These are phyloP conservation scores for Picochlorum sp. DNA, from an alignment of 139 green algal genomes.

Conservation along the genomic window DNA sequence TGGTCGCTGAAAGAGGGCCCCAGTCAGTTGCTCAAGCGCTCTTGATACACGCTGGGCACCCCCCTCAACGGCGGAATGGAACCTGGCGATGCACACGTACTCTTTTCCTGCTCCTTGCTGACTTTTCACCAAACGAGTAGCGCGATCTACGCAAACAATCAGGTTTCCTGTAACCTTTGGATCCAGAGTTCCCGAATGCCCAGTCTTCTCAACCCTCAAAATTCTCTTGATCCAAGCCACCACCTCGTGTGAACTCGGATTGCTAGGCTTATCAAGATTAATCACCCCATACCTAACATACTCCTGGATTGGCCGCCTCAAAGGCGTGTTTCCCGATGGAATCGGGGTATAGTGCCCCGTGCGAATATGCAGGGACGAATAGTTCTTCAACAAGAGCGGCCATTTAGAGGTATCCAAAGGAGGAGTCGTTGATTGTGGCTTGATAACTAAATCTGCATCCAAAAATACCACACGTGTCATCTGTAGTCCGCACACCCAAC, in stretches of 20 bases:
- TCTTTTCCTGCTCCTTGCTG: conserved; percentile 98
- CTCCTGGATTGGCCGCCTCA: conserved; percentile 82
- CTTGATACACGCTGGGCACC: conserved; percentile 55
- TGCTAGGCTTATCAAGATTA: conserved; percentile 98
- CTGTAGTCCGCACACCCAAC: too few species aligned
- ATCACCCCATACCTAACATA: conserved; percentile 94
- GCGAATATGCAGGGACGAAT: conserved; percentile 85
- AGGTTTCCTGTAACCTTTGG: conserved; percentile 91
- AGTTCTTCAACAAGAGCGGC: conserved; percentile 96
- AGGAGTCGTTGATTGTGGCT: conserved; percentile 33
- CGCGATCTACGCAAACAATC: conserved; percentile 96
- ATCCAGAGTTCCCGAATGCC: conserved; percentile 93
- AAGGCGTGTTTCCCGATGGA: conserved; percentile 77
- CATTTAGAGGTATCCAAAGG: conserved; percentile 88
- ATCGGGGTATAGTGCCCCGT: conserved; percentile 99
- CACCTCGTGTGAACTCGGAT: conserved; percentile 93
- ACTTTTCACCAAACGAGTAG: conserved; percentile 95
- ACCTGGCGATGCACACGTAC: conserved; percentile 86
- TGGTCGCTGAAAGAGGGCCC: conserved; percentile 88
- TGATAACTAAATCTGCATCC: conserved; percentile 20
- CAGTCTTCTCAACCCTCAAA: conserved; percentile 96
- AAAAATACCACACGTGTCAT: too few species aligned
- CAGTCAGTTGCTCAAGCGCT: conserved; percentile 56
- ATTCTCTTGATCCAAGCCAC: conserved; percentile 96
- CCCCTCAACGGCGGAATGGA: conserved; percentile 67